Evolutionary conservation across 1,284 basidiomycete species (phyloP).

Genomic region (Ustilago tritici): DNA sequence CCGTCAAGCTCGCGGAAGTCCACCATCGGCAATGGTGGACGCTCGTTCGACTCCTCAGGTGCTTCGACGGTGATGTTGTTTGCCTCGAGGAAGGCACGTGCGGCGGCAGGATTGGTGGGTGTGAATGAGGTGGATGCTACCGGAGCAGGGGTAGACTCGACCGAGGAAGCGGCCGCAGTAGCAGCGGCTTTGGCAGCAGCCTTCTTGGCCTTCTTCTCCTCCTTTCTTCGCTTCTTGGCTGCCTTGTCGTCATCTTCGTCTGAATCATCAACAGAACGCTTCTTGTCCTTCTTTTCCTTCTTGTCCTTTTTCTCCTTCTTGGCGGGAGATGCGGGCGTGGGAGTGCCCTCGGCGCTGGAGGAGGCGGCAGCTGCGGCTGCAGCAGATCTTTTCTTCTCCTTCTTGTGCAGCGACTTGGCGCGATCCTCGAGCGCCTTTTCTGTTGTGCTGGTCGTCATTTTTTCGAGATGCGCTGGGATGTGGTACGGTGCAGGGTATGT

Average conservation of each 20-base stretch:
- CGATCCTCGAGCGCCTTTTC: slow-evolving; percentile 53
- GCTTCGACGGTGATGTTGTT: slow-evolving; percentile 69
- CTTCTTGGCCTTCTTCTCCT: slow-evolving; percentile 60
- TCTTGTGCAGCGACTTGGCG: slow-evolving; percentile 58
- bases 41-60: slow-evolving; percentile 71
- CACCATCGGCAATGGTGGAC: slow-evolving; percentile 75
- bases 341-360: slow-evolving; percentile 25
- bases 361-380: slow-evolving; percentile 36
- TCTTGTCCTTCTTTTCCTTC: slow-evolving; percentile 53
- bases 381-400: slow-evolving; percentile 66
- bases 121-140: slow-evolving; percentile 59
- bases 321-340: slow-evolving; percentile 34
- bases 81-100: slow-evolving; percentile 59
- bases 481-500: slow-evolving; percentile 5
- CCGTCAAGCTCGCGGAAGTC: slow-evolving; percentile 80
- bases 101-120: slow-evolving; percentile 58
- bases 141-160: slow-evolving; percentile 48
- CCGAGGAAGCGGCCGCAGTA: slow-evolving; percentile 18
- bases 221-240: slow-evolving; percentile 70
- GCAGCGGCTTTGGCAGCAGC: slow-evolving; percentile 42
- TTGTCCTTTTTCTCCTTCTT: slow-evolving; percentile 70
- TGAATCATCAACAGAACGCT: slow-evolving; percentile 47
- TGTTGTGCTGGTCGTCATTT: slow-evolving; percentile 36
- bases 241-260: slow-evolving; percentile 57
- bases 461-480: slow-evolving; percentile 4